Evolutionary conservation across 2,329 filamentous ascomycete genomes (phyloP).

Genomic region (Neospermospora avenae): DNA sequence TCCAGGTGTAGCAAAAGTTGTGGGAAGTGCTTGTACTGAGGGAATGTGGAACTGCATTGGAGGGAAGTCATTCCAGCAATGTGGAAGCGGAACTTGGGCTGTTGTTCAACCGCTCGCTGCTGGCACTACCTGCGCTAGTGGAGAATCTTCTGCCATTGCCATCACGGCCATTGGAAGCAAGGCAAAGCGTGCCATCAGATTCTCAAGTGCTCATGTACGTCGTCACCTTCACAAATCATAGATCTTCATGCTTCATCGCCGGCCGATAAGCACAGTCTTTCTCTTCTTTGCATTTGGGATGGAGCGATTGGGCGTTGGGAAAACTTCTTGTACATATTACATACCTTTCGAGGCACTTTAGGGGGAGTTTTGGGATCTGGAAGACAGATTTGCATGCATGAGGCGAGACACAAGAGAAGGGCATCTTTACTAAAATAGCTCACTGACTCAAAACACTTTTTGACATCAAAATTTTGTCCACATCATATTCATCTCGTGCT

Average conservation of each 20-base stretch:
- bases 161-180: slow-evolving; percentile 34
- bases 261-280: slow-evolving; percentile 25
- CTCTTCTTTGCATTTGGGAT: slow-evolving; percentile 15
- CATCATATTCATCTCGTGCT: not conserved
- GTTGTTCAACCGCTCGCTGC: slow-evolving; percentile 40
- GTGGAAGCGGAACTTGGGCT: slow-evolving; percentile 51
- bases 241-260: slow-evolving; percentile 17
- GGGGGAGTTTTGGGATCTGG: not conserved
- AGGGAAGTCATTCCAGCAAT: slow-evolving; percentile 52
- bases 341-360: slow-evolving; percentile 3
- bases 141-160: slow-evolving; percentile 40
- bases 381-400: not conserved
- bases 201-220: slow-evolving; percentile 28
- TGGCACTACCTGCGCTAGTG: slow-evolving; percentile 45
- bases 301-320: slow-evolving; percentile 17
- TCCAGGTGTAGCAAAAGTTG: slow-evolving; percentile 25
- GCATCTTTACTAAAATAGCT: not conserved
- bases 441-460: slow-evolving; percentile 4
- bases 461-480: not conserved
- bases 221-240: slow-evolving; percentile 24
- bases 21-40: slow-evolving; percentile 48
- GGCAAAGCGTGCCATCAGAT: slow-evolving; percentile 26
- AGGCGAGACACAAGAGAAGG: not conserved
- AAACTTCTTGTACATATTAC: slow-evolving; percentile 26
- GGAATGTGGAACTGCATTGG: slow-evolving; percentile 54